Evolutionary conservation across 352 stramenopile genomes (phyloP), one percentile per base, ranked within the genome.

Genomic region (Hyaloperonospora brassicae): DNA sequence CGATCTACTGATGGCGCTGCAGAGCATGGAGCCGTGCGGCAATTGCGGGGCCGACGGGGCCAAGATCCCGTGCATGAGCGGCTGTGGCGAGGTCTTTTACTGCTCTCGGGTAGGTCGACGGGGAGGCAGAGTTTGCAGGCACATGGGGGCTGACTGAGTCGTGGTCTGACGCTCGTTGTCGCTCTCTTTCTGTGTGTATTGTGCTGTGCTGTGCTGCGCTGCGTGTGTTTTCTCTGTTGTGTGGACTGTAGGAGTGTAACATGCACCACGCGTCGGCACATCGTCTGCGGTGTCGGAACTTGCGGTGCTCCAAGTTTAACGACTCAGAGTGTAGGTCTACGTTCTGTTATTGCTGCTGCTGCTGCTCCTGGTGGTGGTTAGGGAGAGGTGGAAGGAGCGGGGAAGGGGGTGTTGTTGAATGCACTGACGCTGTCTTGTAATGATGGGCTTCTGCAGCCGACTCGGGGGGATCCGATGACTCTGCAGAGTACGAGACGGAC

Each of bases 301-400:
- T 93, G 51, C 81, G 83, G 5, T 93, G 79, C 63, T 90, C 83
- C 55, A 93, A 93, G 66, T 93, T 93, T 43, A 91, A 93, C 59
- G 83, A 93, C 71, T 89, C 79, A 48, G 81, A 92, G 47, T 92
- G 81, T 91, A 83, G 48, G 80, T 66, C 38, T 31, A 17, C 17
- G 17, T 52, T 30, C 14, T 3, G 21, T 23, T 50, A 5, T 23
- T 22, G 8, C 4, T 45, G 39, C 14, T 3, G 21, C 8, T 30
- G 41, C 21, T 3, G 21, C 8, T 30, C 17, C 21, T 23, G 41
- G 23, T n/a, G 2, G 39, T 44, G 14, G 14, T 24, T 24, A 8
- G 39, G 21, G 39, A 44, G 5, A 22, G 5, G 21, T 42, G 36
- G 21, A 42, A 17, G 17, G 17, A 17, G 17, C 27, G 8, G 27